phyloP scores from a whole-genome alignment of 148 eudicot genomes.

The Drosera capensis region DNA sequence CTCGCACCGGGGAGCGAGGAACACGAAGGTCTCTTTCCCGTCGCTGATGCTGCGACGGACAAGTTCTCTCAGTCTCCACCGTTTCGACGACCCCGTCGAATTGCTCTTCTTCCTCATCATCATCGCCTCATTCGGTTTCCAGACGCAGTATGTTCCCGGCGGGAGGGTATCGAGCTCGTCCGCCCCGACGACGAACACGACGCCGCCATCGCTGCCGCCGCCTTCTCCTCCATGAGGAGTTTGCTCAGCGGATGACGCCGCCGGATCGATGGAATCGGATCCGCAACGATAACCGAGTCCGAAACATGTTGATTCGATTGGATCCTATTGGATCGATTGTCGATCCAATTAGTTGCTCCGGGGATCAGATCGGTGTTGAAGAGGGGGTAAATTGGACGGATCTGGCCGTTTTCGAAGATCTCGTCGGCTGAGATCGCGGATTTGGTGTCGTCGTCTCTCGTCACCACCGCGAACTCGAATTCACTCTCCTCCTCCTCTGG shows the following conservation, averaged over 20 bases:
- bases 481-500: slow-evolving; percentile 19
- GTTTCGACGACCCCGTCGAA: slow-evolving; percentile 48
- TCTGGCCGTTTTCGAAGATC: slow-evolving; percentile 29
- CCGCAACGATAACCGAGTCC: neutral
- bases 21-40: slow-evolving; percentile 36
- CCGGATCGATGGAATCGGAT: neutral
- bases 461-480: slow-evolving; percentile 25
- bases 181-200: slow-evolving; percentile 51
- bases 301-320: neutral
- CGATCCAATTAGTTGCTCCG: slow-evolving; percentile 1
- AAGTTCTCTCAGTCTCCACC: slow-evolving; percentile 56
- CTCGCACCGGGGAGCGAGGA: slow-evolving; percentile 7
- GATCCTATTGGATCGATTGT: neutral
- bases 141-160: slow-evolving; percentile 55
- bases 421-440: slow-evolving; percentile 25
- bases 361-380: slow-evolving; percentile 31
- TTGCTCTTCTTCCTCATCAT: slow-evolving; percentile 47
- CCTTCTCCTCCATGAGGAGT: slow-evolving; percentile 39
- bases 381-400: slow-evolving; percentile 39
- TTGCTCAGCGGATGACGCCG: slow-evolving; percentile 32
- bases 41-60: slow-evolving; percentile 61
- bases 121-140: slow-evolving; percentile 39
- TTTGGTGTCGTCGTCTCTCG: neutral
- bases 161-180: slow-evolving; percentile 70
- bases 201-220: slow-evolving; percentile 8